Evolutionary conservation across 2,329 filamentous ascomycete species (phyloP).

Genomic region (Boeremia lycopersici): DNA sequence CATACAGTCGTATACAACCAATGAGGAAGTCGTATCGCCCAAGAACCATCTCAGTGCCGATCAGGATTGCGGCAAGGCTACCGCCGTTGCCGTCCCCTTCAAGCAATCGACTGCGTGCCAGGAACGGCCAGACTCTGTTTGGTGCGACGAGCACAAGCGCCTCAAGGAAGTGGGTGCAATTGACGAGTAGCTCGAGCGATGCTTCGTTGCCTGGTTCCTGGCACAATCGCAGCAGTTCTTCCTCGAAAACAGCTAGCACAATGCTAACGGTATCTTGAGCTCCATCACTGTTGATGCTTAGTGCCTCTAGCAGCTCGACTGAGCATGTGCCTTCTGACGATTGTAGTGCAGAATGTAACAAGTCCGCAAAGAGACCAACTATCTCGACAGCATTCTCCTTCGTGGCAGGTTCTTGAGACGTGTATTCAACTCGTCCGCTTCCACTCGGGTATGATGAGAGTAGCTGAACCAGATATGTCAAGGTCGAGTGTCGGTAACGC

Average conservation of each 20-base stretch:
- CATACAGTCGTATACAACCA: slow-evolving; percentile 75
- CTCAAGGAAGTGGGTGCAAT: slow-evolving; percentile 81
- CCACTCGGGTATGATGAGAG: slow-evolving; percentile 70
- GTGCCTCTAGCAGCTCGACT: slow-evolving; percentile 34
- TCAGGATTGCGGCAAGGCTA: slow-evolving; percentile 77
- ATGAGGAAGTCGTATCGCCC: slow-evolving; percentile 79
- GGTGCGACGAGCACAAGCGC: slow-evolving; percentile 75
- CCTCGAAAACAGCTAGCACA: slow-evolving; percentile 84
- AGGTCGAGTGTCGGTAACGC: slow-evolving; percentile 74
- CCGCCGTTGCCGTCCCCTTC: slow-evolving; percentile 77
- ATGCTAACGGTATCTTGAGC: slow-evolving; percentile 78
- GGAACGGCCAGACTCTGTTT: slow-evolving; percentile 86
- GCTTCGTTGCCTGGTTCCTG: slow-evolving; percentile 65
- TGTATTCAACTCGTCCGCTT: slow-evolving; percentile 56
- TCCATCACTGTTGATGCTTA: slow-evolving; percentile 52
- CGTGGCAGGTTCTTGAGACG: slow-evolving; percentile 55
- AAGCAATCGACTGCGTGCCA: slow-evolving; percentile 80
- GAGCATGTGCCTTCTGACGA: slow-evolving; percentile 36
- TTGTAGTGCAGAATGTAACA: slow-evolving; percentile 59
- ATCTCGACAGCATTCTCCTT: slow-evolving; percentile 72
- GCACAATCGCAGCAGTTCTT: slow-evolving; percentile 59
- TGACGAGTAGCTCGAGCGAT: slow-evolving; percentile 69
- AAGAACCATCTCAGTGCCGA: slow-evolving; percentile 78
- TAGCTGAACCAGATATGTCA: slow-evolving; percentile 79
- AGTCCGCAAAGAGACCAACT: slow-evolving; percentile 73